Evolutionary conservation across 331 rosid genomes (phyloP), one percentile per base, ranked within the genome.

Genomic region (Dryas integrifolia): DNA sequence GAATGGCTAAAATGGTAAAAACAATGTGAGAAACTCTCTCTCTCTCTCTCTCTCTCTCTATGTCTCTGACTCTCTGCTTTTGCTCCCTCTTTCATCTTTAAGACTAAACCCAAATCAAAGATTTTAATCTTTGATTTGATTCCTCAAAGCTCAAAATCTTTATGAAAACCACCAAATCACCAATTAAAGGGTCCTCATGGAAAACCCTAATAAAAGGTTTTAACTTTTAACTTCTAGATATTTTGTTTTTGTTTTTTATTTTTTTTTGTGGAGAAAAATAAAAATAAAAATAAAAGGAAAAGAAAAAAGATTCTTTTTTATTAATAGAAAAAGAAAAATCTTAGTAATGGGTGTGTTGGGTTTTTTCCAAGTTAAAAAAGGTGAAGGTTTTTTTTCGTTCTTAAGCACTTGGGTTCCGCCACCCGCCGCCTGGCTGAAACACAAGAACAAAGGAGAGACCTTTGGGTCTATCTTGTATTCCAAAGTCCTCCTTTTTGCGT

Each of bases 401-500:
- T 44, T 24, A 73, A 73, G 47, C 39, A 62, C 74, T 67, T 80
- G 73, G 58, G 76, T 75, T 63, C 62, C 65, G 73, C 86, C 85
- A 74, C 89, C 86, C 83, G 97, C 97, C 97, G 92, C 96, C 95
- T 88, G 87, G 47, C 79, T 50, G 82, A 72, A 75, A 73, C 75
- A 73, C 75, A 26, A 69, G 64, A 76, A 70, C 30, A 68, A 56
- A 56, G 65, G 76, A 43, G 68, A 51, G 72, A 59, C 84, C 72
- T 67, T 73, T 63, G 18, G 74, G 52, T 78, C 76, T 75, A 86
- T 79, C 80, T 74, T 73, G 77, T 76, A 69, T 80, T 76, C 77
- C 62, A 57, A 75, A 65, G 65, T 61, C 49, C 57, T 76, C 41
- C 67, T 74, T 65, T 8, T 67, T 46, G 24, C 65, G 66, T 52